Conservation (phyloP, 2,329 filamentous ascomycete species). For the Penicillium sp. region DNA sequence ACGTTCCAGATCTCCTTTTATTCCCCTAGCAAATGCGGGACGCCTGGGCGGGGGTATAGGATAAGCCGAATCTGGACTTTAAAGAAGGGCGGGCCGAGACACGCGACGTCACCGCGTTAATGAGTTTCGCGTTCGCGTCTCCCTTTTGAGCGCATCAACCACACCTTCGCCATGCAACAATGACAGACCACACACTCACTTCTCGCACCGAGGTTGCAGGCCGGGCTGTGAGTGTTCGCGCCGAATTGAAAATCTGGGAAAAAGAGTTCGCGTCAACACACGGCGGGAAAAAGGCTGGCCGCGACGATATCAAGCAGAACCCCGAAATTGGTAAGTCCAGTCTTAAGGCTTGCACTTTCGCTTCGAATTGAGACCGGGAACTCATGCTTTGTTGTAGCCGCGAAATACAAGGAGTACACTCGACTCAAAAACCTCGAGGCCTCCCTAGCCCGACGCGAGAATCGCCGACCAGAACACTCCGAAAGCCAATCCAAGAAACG, state of each 20-base stretch:
- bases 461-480: slow-evolving; percentile 16
- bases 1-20: background rate
- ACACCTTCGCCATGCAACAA: slow-evolving; percentile 25
- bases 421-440: slow-evolving; percentile 40
- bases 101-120: slow-evolving; percentile 33
- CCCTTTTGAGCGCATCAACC: slow-evolving; percentile 1
- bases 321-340: slow-evolving; percentile 40
- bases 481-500: slow-evolving; percentile 30
- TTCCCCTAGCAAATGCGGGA: background rate
- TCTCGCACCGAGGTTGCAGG: slow-evolving; percentile 26
- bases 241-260: slow-evolving; percentile 50
- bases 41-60: background rate
- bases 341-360: background rate
- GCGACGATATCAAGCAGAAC: slow-evolving; percentile 49
- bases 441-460: slow-evolving; percentile 20
- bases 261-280: slow-evolving; percentile 44
- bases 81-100: slow-evolving; percentile 2
- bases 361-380: background rate
- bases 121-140: slow-evolving; percentile 29
- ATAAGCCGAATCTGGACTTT: background rate
- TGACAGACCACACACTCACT: slow-evolving; percentile 23
- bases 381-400: slow-evolving; percentile 28
- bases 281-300: slow-evolving; percentile 44
- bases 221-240: slow-evolving; percentile 37
- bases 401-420: slow-evolving; percentile 50